Evolutionary conservation across 495 filamentous ascomycete genomes (phyloP).

Genomic region (Margaritispora aquatica): DNA sequence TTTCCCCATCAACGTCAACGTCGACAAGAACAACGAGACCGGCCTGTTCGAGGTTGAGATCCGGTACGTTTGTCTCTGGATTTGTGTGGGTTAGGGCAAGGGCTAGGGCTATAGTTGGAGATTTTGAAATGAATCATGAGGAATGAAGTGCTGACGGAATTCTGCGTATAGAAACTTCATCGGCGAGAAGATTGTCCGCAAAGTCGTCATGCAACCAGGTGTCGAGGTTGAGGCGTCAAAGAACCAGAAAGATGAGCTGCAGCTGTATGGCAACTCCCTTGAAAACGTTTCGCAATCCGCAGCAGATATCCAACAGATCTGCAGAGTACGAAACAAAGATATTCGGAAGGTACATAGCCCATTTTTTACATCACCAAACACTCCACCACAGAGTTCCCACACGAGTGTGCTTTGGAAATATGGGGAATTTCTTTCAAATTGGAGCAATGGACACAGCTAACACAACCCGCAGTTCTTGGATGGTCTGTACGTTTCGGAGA

Average conservation of each 20-base stretch:
- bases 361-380: constrained; percentile 97
- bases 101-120: background rate
- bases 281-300: constrained; percentile 96
- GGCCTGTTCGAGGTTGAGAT: constrained; percentile 90
- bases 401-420: too few relatives aligned
- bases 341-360: constrained; percentile 94
- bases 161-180: constrained; percentile 78
- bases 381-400: too few relatives aligned
- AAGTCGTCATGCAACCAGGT: constrained; percentile 78
- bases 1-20: constrained; percentile 99
- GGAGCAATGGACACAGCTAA: background rate
- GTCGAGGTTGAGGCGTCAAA: constrained; percentile 84
- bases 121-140: constrained; percentile 2
- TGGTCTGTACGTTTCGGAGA: constrained; percentile 98
- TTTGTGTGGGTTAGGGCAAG: background rate
- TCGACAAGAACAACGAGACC: constrained; percentile 93
- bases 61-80: constrained; percentile 55
- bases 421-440: background rate
- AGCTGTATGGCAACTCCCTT: constrained; percentile 86
- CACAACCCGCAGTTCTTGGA: constrained; percentile 77
- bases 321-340: constrained; percentile 99
- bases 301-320: constrained; percentile 98
- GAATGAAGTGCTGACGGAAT: constrained; percentile 25
- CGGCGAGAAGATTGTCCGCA: constrained; percentile 98
- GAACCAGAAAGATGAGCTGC: constrained; percentile 94